phyloP scores from a whole-genome alignment of 352 stramenopile genomes.

The Plasmopara viticola region DNA sequence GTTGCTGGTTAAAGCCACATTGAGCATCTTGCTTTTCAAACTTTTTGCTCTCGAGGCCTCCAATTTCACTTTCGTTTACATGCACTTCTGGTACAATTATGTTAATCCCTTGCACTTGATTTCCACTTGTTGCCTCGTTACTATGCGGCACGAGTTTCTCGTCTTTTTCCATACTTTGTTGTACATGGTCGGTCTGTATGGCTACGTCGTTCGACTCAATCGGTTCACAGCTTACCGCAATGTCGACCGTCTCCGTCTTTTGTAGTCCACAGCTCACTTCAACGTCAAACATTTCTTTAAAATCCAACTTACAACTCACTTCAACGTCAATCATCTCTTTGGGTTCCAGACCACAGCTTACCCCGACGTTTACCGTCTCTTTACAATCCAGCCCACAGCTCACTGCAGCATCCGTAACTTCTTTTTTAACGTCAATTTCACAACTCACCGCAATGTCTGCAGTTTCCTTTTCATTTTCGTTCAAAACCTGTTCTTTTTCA shows the following conservation, averaged over 20 bases:
- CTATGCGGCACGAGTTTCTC: background rate
- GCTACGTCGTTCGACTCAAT: conserved; percentile 3
- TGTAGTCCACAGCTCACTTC: conserved; percentile 3
- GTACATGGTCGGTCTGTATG: conserved; percentile 15
- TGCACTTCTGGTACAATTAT: background rate
- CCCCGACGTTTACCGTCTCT: background rate
- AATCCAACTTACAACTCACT: conserved; percentile 6
- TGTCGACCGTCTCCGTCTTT: conserved; percentile 4
- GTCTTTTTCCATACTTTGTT: background rate
- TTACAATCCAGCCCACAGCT: conserved; percentile 2
- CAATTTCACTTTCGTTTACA: background rate
- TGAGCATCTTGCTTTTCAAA: background rate
- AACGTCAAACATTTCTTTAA: conserved; percentile 1
- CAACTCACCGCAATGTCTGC: conserved; percentile 4
- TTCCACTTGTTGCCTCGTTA: background rate
- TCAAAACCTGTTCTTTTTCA: background rate
- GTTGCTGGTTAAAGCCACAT: background rate
- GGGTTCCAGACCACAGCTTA: conserved; percentile 1
- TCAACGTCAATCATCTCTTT: conserved; percentile 7
- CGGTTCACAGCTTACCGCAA: conserved; percentile 9
- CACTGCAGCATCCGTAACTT: conserved; percentile 1
- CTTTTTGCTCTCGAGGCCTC: background rate
- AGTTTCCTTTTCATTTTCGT: conserved; percentile 5
- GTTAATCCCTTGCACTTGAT: background rate
- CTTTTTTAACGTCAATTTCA: background rate